phyloP scores from a whole-genome alignment of 371 early-diverging fungal species.

The Umbelopsis sp. region DNA sequence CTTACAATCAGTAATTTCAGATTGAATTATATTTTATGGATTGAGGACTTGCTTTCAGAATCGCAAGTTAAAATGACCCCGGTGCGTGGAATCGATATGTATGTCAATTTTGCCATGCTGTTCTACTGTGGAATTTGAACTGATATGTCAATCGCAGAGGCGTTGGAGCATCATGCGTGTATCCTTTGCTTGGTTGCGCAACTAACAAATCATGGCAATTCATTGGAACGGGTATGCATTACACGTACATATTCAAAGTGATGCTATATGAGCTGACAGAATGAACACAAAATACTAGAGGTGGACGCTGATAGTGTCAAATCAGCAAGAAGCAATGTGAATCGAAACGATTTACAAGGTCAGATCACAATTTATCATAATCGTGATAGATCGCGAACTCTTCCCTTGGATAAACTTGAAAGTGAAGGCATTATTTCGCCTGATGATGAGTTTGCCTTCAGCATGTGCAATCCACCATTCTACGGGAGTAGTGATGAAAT shows the following conservation, averaged over 20 bases:
- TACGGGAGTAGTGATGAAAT: constrained; percentile 55
- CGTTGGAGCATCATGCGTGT: constrained; percentile 78
- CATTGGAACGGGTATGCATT: constrained; percentile 55
- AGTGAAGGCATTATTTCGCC: background rate
- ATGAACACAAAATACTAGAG: constrained; percentile 35
- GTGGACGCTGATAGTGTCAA: constrained; percentile 53
- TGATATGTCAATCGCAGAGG: constrained; percentile 47
- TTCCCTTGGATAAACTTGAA: constrained; percentile 32
- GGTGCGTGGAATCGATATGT: constrained; percentile 67
- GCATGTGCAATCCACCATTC: constrained; percentile 82
- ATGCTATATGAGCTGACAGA: background rate
- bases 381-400: constrained; percentile 29
- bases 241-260: background rate
- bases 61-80: constrained; percentile 14
- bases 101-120: constrained; percentile 19
- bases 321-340: constrained; percentile 61
- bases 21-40: constrained; percentile 69
- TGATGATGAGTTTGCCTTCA: constrained; percentile 50
- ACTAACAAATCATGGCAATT: constrained; percentile 53
- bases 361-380: constrained; percentile 50
- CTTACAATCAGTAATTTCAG: constrained; percentile 26
- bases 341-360: constrained; percentile 47
- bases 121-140: background rate
- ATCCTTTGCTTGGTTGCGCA: constrained; percentile 68
- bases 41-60: constrained; percentile 61